Evolutionary conservation across 495 filamentous ascomycete genomes (phyloP).

Genomic region (Mycothermus thermophilus): DNA sequence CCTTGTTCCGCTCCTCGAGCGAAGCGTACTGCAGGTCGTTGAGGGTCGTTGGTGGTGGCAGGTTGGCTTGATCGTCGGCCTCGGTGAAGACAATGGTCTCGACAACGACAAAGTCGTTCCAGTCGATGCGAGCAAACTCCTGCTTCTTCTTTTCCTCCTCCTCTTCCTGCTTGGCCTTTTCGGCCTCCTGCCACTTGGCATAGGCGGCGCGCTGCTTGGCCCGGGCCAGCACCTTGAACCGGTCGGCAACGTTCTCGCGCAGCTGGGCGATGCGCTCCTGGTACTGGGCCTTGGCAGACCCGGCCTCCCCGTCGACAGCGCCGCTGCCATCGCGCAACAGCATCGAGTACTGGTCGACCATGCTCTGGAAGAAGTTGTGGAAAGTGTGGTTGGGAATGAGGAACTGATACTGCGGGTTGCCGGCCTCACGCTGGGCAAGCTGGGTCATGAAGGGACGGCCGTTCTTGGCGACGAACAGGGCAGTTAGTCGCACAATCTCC

Average conservation of each 20-base stretch:
- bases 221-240: constrained; percentile 62
- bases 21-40: constrained; percentile 86
- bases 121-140: constrained; percentile 85
- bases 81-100: constrained; percentile 94
- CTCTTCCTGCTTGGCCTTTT: constrained; percentile 82
- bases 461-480: constrained; percentile 79
- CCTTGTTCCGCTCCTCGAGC: constrained; percentile 82
- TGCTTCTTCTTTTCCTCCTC: constrained; percentile 72
- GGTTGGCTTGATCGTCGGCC: constrained; percentile 67
- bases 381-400: constrained; percentile 88
- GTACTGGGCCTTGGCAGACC: constrained; percentile 52
- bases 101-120: constrained; percentile 94
- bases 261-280: constrained; percentile 59
- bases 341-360: constrained; percentile 90
- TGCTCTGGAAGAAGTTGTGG: constrained; percentile 81
- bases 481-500: constrained; percentile 81
- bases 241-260: constrained; percentile 61
- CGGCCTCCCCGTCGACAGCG: constrained; percentile 48
- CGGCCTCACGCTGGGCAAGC: constrained; percentile 70
- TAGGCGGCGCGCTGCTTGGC: constrained; percentile 79
- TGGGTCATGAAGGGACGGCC: constrained; percentile 82
- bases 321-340: constrained; percentile 60
- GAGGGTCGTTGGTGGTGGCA: constrained; percentile 79
- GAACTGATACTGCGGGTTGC: constrained; percentile 96
- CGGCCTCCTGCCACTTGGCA: constrained; percentile 66